A percentile compares a stretch with the other conserved stretches of the same genome.
These are phyloP conservation scores for Candida odintsovae DNA, from an alignment of 805 yeast genomes.

Conservation along the genomic window DNA sequence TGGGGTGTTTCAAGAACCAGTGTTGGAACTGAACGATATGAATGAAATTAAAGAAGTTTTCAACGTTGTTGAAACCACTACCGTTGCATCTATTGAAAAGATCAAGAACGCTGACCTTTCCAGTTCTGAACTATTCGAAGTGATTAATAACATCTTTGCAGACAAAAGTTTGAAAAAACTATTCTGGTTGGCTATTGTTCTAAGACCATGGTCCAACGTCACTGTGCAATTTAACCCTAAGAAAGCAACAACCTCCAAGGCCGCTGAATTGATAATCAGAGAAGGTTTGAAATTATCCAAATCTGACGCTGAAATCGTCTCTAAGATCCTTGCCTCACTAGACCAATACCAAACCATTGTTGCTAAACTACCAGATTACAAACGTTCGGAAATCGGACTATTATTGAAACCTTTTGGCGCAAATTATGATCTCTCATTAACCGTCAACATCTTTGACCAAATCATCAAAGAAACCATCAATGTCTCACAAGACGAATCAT, in stretches of 20 bases:
- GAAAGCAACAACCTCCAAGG: conserved; percentile 31
- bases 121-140: not conserved
- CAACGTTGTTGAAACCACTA: conserved; percentile 3
- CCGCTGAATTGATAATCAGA: conserved; percentile 46
- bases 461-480: conserved; percentile 1
- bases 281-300: conserved; percentile 69
- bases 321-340: conserved; percentile 35
- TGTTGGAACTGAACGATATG: conserved; percentile 17
- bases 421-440: conserved; percentile 40
- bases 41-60: conserved; percentile 5
- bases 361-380: conserved; percentile 22
- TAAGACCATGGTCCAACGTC: conserved; percentile 43
- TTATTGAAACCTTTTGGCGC: conserved; percentile 49
- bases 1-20: conserved; percentile 17
- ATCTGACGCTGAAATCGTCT: conserved; percentile 45
- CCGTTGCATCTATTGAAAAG: conserved; percentile 24
- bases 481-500: conserved; percentile 10
- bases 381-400: conserved; percentile 56
- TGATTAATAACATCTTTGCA: not conserved
- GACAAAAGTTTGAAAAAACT: conserved; percentile 10
- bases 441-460: conserved; percentile 23
- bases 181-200: conserved; percentile 39
- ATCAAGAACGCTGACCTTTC: conserved; percentile 3
- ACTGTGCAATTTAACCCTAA: conserved; percentile 33
- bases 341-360: conserved; percentile 25